These are phyloP conservation scores for Stereum hirsutum DNA, from an alignment of 1,284 basidiomycete genomes.

Conservation along the genomic window DNA sequence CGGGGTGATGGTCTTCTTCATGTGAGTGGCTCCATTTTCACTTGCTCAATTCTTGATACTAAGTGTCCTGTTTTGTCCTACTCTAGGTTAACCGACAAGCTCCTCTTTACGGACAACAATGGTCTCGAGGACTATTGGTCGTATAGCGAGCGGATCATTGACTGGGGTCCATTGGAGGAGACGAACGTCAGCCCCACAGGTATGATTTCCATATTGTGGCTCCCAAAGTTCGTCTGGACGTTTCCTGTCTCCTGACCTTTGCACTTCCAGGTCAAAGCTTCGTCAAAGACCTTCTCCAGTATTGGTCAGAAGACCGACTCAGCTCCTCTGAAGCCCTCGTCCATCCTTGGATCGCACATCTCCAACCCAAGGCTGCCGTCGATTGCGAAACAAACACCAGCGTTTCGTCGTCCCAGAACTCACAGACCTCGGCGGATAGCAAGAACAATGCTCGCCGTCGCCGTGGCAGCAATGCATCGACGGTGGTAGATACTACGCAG, in stretches of 20 bases:
- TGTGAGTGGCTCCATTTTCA: too few species aligned
- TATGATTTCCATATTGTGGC: too few species aligned
- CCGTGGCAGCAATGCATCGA: too few species aligned
- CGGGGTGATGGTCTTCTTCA: slow-evolving; percentile 85
- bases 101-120: slow-evolving; percentile 67
- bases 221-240: slow-evolving; percentile 25
- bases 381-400: too few species aligned
- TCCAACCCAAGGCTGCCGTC: too few species aligned
- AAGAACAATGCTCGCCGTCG: too few species aligned
- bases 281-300: slow-evolving; percentile 36
- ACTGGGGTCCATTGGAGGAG: slow-evolving; percentile 44
- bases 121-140: slow-evolving; percentile 39
- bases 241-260: background rate
- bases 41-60: background rate
- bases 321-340: slow-evolving; percentile 44
- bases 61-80: background rate
- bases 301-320: slow-evolving; percentile 46
- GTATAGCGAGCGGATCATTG: slow-evolving; percentile 50
- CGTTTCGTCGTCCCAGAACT: too few species aligned
- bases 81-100: slow-evolving; percentile 58
- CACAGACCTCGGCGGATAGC: too few species aligned
- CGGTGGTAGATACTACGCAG: too few species aligned
- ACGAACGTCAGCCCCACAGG: slow-evolving; percentile 26
- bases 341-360: slow-evolving; percentile 70
- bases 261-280: slow-evolving; percentile 31